Conservation (phyloP, 306 rosid genomes). For the Citrullus colocynthis region DNA sequence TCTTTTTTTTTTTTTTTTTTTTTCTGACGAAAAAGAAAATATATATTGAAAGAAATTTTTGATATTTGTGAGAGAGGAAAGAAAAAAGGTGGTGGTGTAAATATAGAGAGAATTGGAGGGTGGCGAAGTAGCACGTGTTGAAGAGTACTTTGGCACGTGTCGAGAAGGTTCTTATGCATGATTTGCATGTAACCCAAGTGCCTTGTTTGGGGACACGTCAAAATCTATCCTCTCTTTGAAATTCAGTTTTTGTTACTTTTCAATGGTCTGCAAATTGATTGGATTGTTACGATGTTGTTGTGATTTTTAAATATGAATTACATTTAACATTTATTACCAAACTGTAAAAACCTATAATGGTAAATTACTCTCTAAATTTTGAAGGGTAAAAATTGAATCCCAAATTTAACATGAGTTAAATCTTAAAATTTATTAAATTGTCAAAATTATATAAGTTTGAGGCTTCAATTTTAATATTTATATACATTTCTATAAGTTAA, state of each 20-base stretch:
- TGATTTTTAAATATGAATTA: neutral
- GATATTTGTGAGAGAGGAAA: neutral
- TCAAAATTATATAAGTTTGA: too few relatives aligned
- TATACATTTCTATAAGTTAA: neutral
- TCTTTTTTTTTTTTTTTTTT: too few relatives aligned
- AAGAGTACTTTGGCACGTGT: conserved; percentile 32
- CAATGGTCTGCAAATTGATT: neutral
- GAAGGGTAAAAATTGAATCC: too few relatives aligned
- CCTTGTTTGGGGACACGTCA: neutral
- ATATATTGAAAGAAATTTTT: neutral
- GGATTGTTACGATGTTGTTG: neutral
- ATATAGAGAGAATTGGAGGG: neutral
- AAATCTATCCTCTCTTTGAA: neutral
- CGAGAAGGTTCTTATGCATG: conserved; percentile 38
- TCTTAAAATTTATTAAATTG: too few relatives aligned
- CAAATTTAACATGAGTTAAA: too few relatives aligned
- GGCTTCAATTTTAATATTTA: too few relatives aligned
- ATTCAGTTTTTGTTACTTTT: neutral
- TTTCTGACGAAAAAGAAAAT: too few relatives aligned
- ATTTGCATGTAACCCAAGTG: conserved; percentile 31
- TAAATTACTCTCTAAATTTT: too few relatives aligned
- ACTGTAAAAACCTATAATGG: too few relatives aligned
- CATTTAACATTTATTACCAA: too few relatives aligned
- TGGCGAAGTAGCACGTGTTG: conserved; percentile 27
- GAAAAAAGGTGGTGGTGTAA: neutral